phyloP scores from a whole-genome alignment of 495 filamentous ascomycete genomes.

The Clohesyomyces aquaticus region DNA sequence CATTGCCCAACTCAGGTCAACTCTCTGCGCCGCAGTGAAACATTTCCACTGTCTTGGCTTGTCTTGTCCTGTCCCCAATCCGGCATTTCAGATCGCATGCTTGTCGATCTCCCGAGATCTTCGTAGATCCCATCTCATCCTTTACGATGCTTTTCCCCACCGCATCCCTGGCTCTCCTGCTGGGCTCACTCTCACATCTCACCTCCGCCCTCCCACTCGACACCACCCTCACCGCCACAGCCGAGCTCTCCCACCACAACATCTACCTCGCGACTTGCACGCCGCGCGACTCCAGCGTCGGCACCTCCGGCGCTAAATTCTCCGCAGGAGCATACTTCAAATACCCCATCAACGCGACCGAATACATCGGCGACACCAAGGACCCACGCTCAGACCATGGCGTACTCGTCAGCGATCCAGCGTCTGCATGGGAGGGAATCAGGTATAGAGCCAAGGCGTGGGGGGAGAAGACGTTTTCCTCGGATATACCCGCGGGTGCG shows the following conservation, averaged over 20 bases:
- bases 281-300: constrained; percentile 2
- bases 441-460: constrained; percentile 17
- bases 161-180: background rate
- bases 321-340: constrained; percentile 19
- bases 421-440: constrained; percentile 17
- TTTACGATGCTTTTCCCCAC: background rate
- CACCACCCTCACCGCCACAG: background rate
- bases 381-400: background rate
- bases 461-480: constrained; percentile 9
- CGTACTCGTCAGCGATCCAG: constrained; percentile 9
- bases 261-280: constrained; percentile 21
- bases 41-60: too few species aligned
- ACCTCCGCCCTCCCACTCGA: constrained; percentile 5
- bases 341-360: constrained; percentile 3
- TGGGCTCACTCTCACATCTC: constrained; percentile 4
- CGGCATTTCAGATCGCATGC: background rate
- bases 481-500: constrained; percentile 2
- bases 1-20: background rate
- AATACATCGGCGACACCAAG: constrained; percentile 2
- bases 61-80: background rate
- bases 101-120: constrained; percentile 4
- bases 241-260: constrained; percentile 6
- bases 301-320: constrained; percentile 9
- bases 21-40: background rate
- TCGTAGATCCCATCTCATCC: too few species aligned